A percentile compares a stretch with the other conserved stretches of the same genome.
Conservation (phyloP, 225 moss, liverwort and hornwort genomes). For the Rhytidiadelphus loreus region DNA sequence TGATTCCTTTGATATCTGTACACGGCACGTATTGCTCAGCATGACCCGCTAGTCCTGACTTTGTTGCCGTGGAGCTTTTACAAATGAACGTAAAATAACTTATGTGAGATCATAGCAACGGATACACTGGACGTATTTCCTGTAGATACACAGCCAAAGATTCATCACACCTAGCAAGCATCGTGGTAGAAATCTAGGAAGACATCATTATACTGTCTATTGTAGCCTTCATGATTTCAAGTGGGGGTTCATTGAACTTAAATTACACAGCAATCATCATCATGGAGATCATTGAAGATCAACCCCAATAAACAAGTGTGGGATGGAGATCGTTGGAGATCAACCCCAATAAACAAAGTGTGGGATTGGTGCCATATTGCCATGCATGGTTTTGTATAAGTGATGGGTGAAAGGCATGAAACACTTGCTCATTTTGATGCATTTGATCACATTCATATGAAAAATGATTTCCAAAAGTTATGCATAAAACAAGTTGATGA, state of each 20-base stretch:
- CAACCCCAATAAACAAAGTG: background rate
- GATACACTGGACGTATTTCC: background rate
- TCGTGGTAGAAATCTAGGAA: background rate
- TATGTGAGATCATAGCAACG: background rate
- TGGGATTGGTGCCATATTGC: too few species aligned
- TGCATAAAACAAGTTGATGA: background rate
- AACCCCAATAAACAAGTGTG: background rate
- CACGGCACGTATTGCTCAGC: background rate
- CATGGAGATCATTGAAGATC: background rate
- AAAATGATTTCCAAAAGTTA: background rate
- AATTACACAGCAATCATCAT: background rate
- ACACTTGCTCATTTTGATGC: background rate
- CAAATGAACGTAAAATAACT: background rate
- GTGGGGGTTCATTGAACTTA: background rate
- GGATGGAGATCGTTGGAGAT: background rate
- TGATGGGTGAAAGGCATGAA: background rate
- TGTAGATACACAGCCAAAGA: background rate
- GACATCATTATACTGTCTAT: background rate
- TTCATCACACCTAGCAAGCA: background rate
- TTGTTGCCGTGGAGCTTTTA: background rate
- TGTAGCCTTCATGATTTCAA: background rate
- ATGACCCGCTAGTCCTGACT: background rate
- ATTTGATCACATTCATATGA: accelerated
- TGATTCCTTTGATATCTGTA: background rate
- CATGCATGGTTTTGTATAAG: too few species aligned